Evolutionary conservation across 306 rosid genomes (phyloP).

Genomic region (Dryas alaskensis): DNA sequence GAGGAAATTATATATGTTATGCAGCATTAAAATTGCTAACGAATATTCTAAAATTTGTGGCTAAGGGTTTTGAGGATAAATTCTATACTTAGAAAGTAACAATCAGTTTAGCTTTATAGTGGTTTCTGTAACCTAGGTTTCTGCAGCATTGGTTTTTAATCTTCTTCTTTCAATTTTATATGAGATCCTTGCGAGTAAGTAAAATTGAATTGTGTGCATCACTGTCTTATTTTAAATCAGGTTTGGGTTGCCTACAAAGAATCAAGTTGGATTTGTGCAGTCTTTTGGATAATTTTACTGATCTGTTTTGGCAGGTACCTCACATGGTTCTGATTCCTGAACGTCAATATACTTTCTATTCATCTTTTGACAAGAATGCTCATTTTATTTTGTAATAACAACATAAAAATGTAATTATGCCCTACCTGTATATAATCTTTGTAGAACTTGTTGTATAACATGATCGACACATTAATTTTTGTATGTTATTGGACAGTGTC

Average conservation of each 20-base stretch:
- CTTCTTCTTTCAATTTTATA: neutral
- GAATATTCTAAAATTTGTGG: too few species aligned
- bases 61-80: neutral
- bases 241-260: slow-evolving; percentile 86
- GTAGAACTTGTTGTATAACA: too few species aligned
- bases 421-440: too few species aligned
- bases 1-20: neutral
- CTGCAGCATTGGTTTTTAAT: neutral
- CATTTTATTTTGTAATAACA: neutral
- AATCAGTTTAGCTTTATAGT: neutral
- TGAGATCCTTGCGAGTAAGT: neutral
- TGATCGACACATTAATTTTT: neutral
- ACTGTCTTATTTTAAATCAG: slow-evolving; percentile 42
- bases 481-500: neutral
- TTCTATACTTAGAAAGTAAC: neutral
- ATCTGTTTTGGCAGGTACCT: slow-evolving; percentile 82
- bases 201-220: neutral
- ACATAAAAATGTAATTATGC: neutral
- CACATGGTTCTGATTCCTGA: neutral
- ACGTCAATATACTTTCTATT: neutral
- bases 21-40: too few species aligned
- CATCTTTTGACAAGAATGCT: neutral
- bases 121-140: neutral
- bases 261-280: slow-evolving; percentile 53
- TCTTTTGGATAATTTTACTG: slow-evolving; percentile 62